Conservation (phyloP, 108 stramenopile genomes). For the Discostella pseudostelligera region DNA sequence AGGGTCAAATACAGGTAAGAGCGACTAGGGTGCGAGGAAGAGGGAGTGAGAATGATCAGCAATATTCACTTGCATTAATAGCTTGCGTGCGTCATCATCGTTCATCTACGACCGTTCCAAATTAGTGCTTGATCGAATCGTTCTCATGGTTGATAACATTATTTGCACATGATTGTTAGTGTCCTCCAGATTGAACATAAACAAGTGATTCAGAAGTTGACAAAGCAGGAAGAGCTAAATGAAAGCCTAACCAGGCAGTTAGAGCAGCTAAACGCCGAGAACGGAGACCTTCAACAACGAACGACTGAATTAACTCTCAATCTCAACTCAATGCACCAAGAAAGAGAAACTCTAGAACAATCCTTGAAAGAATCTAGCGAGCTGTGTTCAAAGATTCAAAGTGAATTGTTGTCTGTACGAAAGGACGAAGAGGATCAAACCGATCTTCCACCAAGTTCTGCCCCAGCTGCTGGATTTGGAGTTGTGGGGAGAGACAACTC, state of each 20-base stretch:
- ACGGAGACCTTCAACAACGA: constrained; percentile 15
- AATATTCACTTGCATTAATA: too few species aligned
- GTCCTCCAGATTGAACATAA: constrained; percentile 17
- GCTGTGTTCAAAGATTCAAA: constrained; percentile 10
- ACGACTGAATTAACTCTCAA: constrained; percentile 6
- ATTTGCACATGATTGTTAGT: not conserved
- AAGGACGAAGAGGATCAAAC: not conserved
- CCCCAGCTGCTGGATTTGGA: not conserved
- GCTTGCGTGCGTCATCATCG: too few species aligned
- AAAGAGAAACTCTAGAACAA: constrained; percentile 5
- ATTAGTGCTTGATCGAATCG: too few species aligned
- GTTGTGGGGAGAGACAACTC: not conserved
- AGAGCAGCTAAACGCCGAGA: constrained; percentile 25
- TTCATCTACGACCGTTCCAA: too few species aligned
- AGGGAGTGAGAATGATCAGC: too few species aligned
- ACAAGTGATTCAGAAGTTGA: constrained; percentile 3
- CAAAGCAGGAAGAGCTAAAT: constrained; percentile 9
- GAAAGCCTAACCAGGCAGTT: constrained; percentile 1
- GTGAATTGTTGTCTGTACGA: constrained; percentile 1
- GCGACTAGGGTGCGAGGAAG: not conserved
- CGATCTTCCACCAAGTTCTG: not conserved
- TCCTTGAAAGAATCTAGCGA: not conserved
- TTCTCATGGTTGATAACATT: not conserved
- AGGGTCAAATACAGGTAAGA: constrained; percentile 15
- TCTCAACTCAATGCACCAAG: constrained; percentile 4